These are phyloP conservation scores for Fusarium gaditjirri DNA, from an alignment of 2,329 filamentous ascomycete species.

Conservation along the genomic window DNA sequence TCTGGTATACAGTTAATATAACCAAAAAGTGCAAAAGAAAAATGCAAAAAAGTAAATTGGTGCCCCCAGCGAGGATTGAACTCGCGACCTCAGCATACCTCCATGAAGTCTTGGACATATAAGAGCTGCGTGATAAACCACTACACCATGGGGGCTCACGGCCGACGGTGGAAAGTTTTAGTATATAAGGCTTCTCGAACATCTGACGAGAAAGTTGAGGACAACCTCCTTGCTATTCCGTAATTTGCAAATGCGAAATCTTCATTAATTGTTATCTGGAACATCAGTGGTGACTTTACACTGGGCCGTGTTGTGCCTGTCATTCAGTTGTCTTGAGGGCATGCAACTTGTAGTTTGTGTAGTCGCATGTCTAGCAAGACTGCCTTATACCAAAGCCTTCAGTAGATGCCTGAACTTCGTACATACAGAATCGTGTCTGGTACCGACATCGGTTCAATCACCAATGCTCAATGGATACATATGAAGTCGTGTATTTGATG, in stretches of 20 bases:
- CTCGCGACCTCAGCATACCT: slow-evolving; percentile 38
- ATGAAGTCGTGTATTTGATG: background rate
- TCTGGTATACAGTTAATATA: rapidly evolving
- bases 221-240: background rate
- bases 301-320: no score
- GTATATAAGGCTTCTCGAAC: background rate
- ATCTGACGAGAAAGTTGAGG: rapidly evolving
- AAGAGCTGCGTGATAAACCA: slow-evolving; percentile 38
- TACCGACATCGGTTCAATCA: background rate
- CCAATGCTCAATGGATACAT: background rate
- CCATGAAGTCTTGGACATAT: slow-evolving; percentile 32
- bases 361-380: background rate
- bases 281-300: no score
- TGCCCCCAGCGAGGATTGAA: slow-evolving; percentile 37
- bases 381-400: no score
- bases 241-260: no score
- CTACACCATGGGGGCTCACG: slow-evolving; percentile 34
- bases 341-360: background rate
- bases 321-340: no score
- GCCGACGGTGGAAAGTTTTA: background rate
- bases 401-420: background rate
- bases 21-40: background rate
- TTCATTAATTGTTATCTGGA: no score
- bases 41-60: slow-evolving; percentile 4
- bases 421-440: background rate